A percentile compares a stretch with the other conserved stretches of the same genome.
These are phyloP conservation scores for Gossypium davidsonii DNA, from an alignment of 441 rosid species.

Conservation along the genomic window DNA sequence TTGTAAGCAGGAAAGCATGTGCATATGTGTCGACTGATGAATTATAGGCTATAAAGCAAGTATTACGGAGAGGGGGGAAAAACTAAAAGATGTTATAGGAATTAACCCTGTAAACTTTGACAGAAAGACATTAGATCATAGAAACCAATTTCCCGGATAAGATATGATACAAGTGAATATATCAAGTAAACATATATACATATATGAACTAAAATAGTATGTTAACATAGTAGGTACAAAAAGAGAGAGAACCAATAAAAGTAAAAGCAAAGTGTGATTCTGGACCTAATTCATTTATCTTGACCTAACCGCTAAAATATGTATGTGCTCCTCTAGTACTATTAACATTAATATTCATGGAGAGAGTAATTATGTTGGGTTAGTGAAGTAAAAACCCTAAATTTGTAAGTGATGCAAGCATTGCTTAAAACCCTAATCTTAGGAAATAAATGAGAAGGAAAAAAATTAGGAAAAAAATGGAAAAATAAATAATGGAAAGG, in stretches of 20 bases:
- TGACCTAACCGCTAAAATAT: slow-evolving; percentile 19
- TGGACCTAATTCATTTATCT: not conserved
- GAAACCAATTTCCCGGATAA: not conserved
- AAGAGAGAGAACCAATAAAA: slow-evolving; percentile 19
- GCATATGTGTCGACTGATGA: not conserved
- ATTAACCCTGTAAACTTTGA: slow-evolving; percentile 4
- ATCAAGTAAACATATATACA: not conserved
- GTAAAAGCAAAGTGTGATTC: slow-evolving; percentile 17
- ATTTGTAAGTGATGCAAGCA: not conserved
- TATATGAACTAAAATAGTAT: slow-evolving; percentile 4
- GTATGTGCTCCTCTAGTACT: slow-evolving; percentile 12
- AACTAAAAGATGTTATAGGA: not conserved
- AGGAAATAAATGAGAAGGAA: not conserved
- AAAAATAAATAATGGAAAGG: not conserved
- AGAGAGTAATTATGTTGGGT: not conserved
- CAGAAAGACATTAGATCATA: not conserved
- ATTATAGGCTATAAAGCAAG: not conserved
- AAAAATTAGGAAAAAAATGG: not conserved
- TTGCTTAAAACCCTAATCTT: not conserved
- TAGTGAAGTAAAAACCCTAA: slow-evolving; percentile 26
- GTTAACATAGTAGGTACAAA: slow-evolving; percentile 20
- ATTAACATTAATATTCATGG: not conserved
- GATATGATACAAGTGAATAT: not conserved
- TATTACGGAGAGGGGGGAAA: not conserved
- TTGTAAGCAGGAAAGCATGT: not conserved